Evolutionary conservation across 768 basidiomycete species (phyloP).

Genomic region (Boletus rubroflammeus): DNA sequence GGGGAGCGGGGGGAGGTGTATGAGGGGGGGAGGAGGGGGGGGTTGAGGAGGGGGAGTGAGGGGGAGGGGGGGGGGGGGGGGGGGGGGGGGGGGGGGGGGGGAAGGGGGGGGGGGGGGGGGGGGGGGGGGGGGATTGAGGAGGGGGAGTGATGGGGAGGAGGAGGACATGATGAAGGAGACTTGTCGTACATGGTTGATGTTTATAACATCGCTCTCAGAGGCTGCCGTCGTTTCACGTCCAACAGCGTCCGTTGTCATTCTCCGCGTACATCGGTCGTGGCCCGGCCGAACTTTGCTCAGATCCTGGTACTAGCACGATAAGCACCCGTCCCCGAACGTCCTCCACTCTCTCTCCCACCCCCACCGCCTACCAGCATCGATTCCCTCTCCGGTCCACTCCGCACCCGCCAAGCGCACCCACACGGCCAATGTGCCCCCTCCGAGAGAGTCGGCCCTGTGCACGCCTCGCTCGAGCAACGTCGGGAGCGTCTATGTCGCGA

Average conservation of each 20-base stretch:
- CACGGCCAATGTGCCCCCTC: neutral
- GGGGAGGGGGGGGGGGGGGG: constrained; percentile 31
- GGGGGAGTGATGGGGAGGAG: constrained; percentile 52
- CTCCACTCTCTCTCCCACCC: neutral
- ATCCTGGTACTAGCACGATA: neutral
- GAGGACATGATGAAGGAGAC: constrained; percentile 32
- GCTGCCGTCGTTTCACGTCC: constrained; percentile 20
- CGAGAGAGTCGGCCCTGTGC: neutral
- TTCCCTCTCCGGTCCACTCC: neutral
- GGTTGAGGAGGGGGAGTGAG: constrained; percentile 57
- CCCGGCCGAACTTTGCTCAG: constrained; percentile 10
- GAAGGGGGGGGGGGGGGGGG: constrained; percentile 37
- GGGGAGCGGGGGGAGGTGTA: constrained; percentile 43
- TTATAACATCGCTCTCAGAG: constrained; percentile 19
- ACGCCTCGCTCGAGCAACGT: neutral
- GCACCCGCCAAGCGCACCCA: neutral
- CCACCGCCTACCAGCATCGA: too few species aligned
- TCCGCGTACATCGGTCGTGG: constrained; percentile 29
- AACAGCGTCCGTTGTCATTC: constrained; percentile 25
- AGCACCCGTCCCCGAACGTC: neutral
- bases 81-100: too few species aligned
- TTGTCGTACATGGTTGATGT: neutral
- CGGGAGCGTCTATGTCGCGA: neutral
- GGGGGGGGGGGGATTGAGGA: constrained; percentile 39
- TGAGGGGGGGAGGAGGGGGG: constrained; percentile 31